These are phyloP conservation scores for Phytophthora palmivora DNA, from an alignment of 352 stramenopile genomes.

Conservation along the genomic window DNA sequence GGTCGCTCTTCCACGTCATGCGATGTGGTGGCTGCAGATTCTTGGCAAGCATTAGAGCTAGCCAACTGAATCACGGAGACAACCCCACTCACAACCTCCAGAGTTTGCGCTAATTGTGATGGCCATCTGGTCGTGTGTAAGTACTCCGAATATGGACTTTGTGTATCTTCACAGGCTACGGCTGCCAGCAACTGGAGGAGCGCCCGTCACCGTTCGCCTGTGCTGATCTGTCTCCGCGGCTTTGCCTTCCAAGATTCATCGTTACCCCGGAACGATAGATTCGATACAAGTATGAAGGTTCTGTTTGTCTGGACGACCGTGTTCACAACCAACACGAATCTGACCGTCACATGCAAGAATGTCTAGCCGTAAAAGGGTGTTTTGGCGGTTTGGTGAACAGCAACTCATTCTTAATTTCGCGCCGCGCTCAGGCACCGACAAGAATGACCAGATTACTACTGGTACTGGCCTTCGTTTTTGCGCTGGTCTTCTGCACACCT, in stretches of 20 bases:
- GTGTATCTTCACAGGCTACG: too few relatives aligned
- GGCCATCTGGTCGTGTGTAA: constrained; percentile 12
- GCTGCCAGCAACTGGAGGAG: constrained; percentile 6
- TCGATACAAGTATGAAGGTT: constrained; percentile 32
- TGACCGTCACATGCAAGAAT: constrained; percentile 23
- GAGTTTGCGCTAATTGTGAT: constrained; percentile 6
- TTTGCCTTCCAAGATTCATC: constrained; percentile 29
- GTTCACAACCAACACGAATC: constrained; percentile 26
- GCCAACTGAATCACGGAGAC: constrained; percentile 26
- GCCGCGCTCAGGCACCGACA: not conserved
- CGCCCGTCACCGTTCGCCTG: constrained; percentile 1
- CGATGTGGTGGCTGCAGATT: constrained; percentile 24
- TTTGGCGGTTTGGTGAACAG: constrained; percentile 24
- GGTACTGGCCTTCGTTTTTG: constrained; percentile 19
- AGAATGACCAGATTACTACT: constrained; percentile 32
- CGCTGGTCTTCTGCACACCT: constrained; percentile 5
- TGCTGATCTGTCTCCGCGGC: constrained; percentile 14
- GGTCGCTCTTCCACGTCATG: constrained; percentile 11
- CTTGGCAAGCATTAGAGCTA: constrained; percentile 17
- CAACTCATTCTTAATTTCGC: constrained; percentile 35
- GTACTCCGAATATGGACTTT: constrained; percentile 16
- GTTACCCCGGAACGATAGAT: constrained; percentile 26
- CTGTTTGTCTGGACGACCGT: not conserved
- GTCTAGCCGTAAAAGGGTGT: constrained; percentile 14
- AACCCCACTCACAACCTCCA: constrained; percentile 3